phyloP scores from a whole-genome alignment of 257 asterid genomes.

The Ehretia macrophylla region DNA sequence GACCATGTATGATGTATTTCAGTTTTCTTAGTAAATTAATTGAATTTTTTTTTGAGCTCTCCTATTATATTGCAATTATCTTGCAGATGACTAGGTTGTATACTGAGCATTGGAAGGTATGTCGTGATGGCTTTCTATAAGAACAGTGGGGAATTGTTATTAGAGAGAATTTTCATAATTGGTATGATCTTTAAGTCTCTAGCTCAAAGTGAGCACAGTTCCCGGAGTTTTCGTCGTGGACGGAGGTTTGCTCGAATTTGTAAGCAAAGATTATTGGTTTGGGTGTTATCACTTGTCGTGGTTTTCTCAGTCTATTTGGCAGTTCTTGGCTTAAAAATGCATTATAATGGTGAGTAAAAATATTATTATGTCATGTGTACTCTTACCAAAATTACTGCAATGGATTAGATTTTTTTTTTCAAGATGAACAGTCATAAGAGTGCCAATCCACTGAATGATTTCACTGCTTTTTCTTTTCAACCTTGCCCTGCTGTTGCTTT shows the following conservation, averaged over 20 bases:
- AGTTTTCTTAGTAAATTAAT: neutral
- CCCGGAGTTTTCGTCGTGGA: slow-evolving; percentile 42
- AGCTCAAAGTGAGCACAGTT: slow-evolving; percentile 36
- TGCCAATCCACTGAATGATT: no score
- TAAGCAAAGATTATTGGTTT: slow-evolving; percentile 40
- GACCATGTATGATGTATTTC: no score
- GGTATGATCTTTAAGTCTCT: slow-evolving; percentile 33
- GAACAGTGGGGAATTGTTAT: neutral
- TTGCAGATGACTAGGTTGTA: slow-evolving; percentile 3
- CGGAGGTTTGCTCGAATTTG: slow-evolving; percentile 51
- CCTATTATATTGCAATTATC: neutral
- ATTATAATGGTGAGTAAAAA: slow-evolving; percentile 56
- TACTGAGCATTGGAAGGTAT: neutral
- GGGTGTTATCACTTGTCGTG: slow-evolving; percentile 50
- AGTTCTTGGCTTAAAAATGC: slow-evolving; percentile 58
- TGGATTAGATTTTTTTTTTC: no score
- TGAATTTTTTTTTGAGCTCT: neutral
- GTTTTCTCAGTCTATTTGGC: slow-evolving; percentile 51
- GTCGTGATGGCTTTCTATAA: neutral
- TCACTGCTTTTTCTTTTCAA: no score
- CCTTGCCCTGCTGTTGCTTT: no score
- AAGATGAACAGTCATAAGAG: no score
- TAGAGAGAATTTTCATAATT: neutral
- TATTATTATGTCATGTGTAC: neutral
- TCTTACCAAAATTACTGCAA: no score